Conservation (phyloP, 495 filamentous ascomycete species). For the Xylaria curta region DNA sequence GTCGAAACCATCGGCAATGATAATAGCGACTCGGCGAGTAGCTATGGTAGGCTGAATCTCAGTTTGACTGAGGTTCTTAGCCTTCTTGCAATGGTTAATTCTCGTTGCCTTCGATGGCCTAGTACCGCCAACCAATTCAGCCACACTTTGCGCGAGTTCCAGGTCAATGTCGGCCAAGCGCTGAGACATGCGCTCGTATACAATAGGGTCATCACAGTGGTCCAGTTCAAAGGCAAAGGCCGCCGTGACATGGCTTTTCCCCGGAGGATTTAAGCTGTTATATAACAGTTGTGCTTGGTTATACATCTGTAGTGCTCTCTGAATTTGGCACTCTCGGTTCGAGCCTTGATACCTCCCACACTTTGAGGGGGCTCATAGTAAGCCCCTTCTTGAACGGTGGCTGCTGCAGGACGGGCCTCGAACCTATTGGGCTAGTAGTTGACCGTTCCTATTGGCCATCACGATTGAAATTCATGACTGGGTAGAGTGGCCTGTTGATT, state of each 20-base stretch:
- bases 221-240: constrained; percentile 86
- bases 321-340: constrained; percentile 78
- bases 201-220: constrained; percentile 85
- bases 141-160: constrained; percentile 71
- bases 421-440: constrained; percentile 94
- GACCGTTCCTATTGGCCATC: constrained; percentile 74
- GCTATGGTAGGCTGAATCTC: constrained; percentile 75
- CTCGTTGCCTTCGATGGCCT: constrained; percentile 56
- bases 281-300: constrained; percentile 77
- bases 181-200: constrained; percentile 74
- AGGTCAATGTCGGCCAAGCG: constrained; percentile 77
- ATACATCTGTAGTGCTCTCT: constrained; percentile 78
- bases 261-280: constrained; percentile 75
- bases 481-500: constrained; percentile 78
- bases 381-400: constrained; percentile 62
- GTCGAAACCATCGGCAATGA: constrained; percentile 85
- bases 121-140: constrained; percentile 71
- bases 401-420: constrained; percentile 68
- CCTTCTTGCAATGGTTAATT: constrained; percentile 70
- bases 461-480: constrained; percentile 80
- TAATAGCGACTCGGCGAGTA: constrained; percentile 75
- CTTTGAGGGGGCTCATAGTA: constrained; percentile 73
- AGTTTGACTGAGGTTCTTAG: constrained; percentile 69
- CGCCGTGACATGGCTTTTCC: constrained; percentile 72
- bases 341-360: constrained; percentile 71